phyloP scores from a whole-genome alignment of 1,284 basidiomycete genomes.

The Austroboletus novae-zelandiae region DNA sequence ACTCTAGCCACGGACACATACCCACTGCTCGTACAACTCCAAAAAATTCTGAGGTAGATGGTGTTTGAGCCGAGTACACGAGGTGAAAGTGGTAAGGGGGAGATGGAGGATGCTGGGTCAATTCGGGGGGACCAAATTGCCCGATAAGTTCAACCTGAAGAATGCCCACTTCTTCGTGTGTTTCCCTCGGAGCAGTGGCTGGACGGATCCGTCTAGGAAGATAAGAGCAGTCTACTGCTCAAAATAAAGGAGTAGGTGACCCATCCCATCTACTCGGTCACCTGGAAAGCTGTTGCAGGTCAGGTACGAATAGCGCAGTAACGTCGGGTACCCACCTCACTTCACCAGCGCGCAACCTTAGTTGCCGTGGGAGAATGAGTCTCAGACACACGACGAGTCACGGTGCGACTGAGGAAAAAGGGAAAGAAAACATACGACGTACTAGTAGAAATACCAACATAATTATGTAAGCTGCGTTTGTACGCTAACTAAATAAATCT shows the following conservation, averaged over 20 bases:
- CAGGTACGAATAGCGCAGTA: neutral
- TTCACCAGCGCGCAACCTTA: slow-evolving; percentile 76
- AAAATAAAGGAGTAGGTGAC: slow-evolving; percentile 16
- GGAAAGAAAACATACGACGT: too few species aligned
- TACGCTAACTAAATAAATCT: too few species aligned
- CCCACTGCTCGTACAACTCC: too few species aligned
- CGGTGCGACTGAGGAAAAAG: too few species aligned
- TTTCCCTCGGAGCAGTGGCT: slow-evolving; percentile 66
- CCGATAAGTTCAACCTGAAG: slow-evolving; percentile 64
- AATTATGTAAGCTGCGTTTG: too few species aligned
- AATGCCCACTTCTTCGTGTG: slow-evolving; percentile 71
- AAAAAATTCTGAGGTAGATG: too few species aligned
- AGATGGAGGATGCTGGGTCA: slow-evolving; percentile 67
- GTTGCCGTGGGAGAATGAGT: too few species aligned
- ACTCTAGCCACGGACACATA: too few species aligned
- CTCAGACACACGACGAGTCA: too few species aligned
- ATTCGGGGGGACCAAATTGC: slow-evolving; percentile 57
- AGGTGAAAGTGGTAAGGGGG: slow-evolving; percentile 51
- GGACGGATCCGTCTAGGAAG: slow-evolving; percentile 56
- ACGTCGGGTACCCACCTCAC: slow-evolving; percentile 55
- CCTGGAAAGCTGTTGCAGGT: slow-evolving; percentile 64
- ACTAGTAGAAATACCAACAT: too few species aligned
- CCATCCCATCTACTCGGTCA: slow-evolving; percentile 65
- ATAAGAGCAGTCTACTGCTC: slow-evolving; percentile 8
- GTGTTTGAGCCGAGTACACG: slow-evolving; percentile 45